Evolutionary conservation across 1,139 yeast genomes (phyloP).

Genomic region (Pichia sp.): DNA sequence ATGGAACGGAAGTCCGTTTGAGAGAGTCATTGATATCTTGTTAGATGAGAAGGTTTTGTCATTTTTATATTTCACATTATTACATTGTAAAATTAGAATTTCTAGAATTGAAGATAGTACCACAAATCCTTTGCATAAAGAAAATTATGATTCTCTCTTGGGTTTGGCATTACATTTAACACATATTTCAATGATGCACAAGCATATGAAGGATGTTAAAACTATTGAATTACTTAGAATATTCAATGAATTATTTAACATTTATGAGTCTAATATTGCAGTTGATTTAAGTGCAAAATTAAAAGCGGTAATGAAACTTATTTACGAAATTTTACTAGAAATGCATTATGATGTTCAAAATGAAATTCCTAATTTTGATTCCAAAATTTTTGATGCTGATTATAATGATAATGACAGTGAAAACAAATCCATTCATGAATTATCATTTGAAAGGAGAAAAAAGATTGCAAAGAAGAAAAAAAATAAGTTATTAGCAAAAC

Average conservation of each 20-base stretch:
- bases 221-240: constrained; percentile 7
- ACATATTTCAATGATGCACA: constrained; percentile 40
- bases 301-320: constrained; percentile 37
- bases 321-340: constrained; percentile 16
- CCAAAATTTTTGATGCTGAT: constrained; percentile 7
- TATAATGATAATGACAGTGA: not conserved
- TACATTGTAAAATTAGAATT: constrained; percentile 31
- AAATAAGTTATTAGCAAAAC: constrained; percentile 43
- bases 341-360: constrained; percentile 15
- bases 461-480: constrained; percentile 44
- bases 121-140: not conserved
- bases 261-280: constrained; percentile 1
- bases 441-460: constrained; percentile 36
- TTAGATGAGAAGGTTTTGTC: constrained; percentile 45
- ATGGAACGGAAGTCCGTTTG: constrained; percentile 33
- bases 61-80: constrained; percentile 45
- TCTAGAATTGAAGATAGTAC: constrained; percentile 12
- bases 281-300: constrained; percentile 5
- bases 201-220: constrained; percentile 11
- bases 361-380: constrained; percentile 18
- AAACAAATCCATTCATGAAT: constrained; percentile 9
- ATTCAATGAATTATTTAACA: constrained; percentile 27
- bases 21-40: constrained; percentile 41
- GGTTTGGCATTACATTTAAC: constrained; percentile 61
- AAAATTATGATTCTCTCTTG: constrained; percentile 44